Conservation (phyloP, 176 grass and related monocot genomes). For the Bromus sterilis region DNA sequence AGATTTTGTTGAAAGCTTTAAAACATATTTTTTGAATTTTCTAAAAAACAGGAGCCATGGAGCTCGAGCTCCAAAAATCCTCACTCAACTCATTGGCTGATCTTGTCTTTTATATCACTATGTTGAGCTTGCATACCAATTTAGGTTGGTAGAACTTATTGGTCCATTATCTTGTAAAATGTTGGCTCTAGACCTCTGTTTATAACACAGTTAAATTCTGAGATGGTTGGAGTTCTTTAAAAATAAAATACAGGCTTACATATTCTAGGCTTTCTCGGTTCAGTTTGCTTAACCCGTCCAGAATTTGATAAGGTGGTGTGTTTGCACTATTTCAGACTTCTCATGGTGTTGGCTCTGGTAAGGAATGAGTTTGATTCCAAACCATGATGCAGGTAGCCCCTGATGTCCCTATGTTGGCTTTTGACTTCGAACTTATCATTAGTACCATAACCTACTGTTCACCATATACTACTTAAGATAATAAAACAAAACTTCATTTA, state of each 20-base stretch:
- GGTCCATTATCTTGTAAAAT: no score
- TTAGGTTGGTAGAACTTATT: no score
- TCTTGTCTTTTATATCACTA: no score
- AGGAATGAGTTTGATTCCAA: slow-evolving; percentile 58
- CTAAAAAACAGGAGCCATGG: no score
- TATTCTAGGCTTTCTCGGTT: neutral
- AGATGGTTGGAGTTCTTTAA: neutral
- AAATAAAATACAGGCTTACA: neutral
- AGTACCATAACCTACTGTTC: no score
- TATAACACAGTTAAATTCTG: neutral
- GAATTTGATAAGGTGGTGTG: neutral
- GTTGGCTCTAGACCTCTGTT: neutral
- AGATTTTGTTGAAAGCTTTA: no score
- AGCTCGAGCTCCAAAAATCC: no score
- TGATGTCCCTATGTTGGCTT: neutral
- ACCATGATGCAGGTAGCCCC: slow-evolving; percentile 71
- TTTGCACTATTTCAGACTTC: slow-evolving; percentile 38
- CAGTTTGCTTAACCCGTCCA: neutral
- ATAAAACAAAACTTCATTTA: neutral
- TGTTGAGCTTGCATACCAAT: no score
- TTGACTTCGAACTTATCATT: neutral
- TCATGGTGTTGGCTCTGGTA: slow-evolving; percentile 49
- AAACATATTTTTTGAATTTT: no score
- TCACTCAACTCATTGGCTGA: no score
- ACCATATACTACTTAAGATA: neutral